Base-by-base conservation (phyloP, 1,139 yeast genomes). In the Pneumocystis jirovecii region DNA sequence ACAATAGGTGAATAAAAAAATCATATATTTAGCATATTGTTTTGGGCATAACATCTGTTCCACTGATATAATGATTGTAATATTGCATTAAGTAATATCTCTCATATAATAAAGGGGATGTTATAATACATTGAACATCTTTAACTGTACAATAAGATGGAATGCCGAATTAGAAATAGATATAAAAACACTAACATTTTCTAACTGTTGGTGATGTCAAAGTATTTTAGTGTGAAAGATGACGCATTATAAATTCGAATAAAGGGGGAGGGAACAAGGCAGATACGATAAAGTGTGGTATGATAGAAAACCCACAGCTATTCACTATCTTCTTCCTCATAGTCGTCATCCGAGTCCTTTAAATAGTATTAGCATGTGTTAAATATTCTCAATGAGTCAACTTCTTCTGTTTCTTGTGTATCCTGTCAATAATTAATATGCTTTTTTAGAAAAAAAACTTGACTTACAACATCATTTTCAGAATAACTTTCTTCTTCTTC, bases 321-420 rank as follows among this genome's bases (percentile, higher is more conserved):
- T 25, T 50, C 57, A 12, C 29, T 50, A 25, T 50, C 57, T 12
- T 50, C 57, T 25, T 50, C 57, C 21, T 50, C 57, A 50, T 25
- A 50, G 12, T 50, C 57, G 17, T 50, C 57, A 25, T 50, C 57
- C 57, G 57, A 50, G 12, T 50, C 57, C 57, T 50, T 50, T 25
- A 25, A 10, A 50, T 12, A 25, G 10, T 15, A 50, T 50, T 50
- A 50, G n/a, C 21, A 8, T 15, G 12, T 29, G 2, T 10, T 2
- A 25, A 50, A 12, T 17, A 8, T 10, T 25, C 5, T 5, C 17
- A 25, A 21, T 25, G 31, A 2, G 21, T 7, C 4, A 12, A 50
- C 57, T 34, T 50, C 57, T 50, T 50, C 57, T 15, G 57, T 50
- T 50, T 50, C 57, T 50, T 50, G 57, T 50, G 57, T 50, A 50